Percentiles rank a stretch among this genome's conserved stretches.
phyloP scores from a whole-genome alignment of 768 basidiomycete species.

The Amyloporia xantha region DNA sequence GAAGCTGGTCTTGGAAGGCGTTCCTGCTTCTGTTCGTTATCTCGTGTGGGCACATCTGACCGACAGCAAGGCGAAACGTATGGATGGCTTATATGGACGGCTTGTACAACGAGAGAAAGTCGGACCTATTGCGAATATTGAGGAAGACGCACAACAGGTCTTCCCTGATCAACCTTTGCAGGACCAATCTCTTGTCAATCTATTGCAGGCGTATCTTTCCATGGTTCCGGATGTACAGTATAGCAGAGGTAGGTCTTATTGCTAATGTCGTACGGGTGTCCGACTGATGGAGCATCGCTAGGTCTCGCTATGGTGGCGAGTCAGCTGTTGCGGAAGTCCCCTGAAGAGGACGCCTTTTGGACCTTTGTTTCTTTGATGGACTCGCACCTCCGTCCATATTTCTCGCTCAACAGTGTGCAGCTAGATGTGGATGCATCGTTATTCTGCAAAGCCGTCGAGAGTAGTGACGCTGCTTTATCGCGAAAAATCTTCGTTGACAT shows the following conservation, averaged over 20 bases:
- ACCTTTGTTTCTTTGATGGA: constrained; percentile 87
- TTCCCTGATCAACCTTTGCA: constrained; percentile 55
- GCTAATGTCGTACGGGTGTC: neutral
- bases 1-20: constrained; percentile 65
- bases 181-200: constrained; percentile 45
- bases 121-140: constrained; percentile 44
- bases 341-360: constrained; percentile 90
- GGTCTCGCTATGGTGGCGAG: constrained; percentile 68
- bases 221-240: constrained; percentile 86
- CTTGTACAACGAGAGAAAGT: constrained; percentile 52
- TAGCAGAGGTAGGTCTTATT: constrained; percentile 40
- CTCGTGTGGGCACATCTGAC: constrained; percentile 79
- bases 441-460: constrained; percentile 65
- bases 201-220: constrained; percentile 62
- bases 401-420: constrained; percentile 51
- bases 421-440: constrained; percentile 72
- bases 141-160: constrained; percentile 45
- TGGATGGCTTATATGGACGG: constrained; percentile 63
- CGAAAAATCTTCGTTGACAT: constrained; percentile 64
- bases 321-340: constrained; percentile 64
- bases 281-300: constrained; percentile 19
- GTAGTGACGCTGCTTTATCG: constrained; percentile 48
- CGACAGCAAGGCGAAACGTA: constrained; percentile 64
- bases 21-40: constrained; percentile 79
- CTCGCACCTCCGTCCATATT: constrained; percentile 72